A percentile compares a stretch with the other conserved stretches of the same genome.
These are phyloP conservation scores for Phytophthora kernoviae DNA, from an alignment of 352 stramenopile genomes.

Conservation along the genomic window DNA sequence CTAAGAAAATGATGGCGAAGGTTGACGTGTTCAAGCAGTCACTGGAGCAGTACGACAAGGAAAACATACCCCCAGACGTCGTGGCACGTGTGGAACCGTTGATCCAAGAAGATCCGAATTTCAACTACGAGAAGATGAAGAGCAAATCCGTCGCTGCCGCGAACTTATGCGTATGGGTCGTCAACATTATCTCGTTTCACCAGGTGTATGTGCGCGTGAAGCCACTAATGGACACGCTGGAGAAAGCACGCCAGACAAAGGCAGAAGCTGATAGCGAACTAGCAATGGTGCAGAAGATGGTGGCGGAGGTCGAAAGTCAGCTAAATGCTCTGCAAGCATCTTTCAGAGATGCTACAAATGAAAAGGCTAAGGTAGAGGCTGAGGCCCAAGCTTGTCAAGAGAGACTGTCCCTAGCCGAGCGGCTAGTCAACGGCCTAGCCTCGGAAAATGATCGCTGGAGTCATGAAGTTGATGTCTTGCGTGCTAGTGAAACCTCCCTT, in stretches of 20 bases:
- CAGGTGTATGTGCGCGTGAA: constrained; percentile 95
- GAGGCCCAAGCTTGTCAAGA: constrained; percentile 89
- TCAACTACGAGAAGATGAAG: constrained; percentile 95
- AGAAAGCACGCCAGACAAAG: constrained; percentile 80
- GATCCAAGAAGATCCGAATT: constrained; percentile 90
- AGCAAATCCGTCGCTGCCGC: constrained; percentile 90
- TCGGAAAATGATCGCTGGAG: constrained; percentile 92
- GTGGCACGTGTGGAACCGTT: constrained; percentile 82
- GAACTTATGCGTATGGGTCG: constrained; percentile 93
- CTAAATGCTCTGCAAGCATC: constrained; percentile 78
- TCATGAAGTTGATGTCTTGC: constrained; percentile 85
- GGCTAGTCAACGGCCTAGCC: constrained; percentile 87
- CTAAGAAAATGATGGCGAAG: constrained; percentile 97
- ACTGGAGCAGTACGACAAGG: constrained; percentile 91
- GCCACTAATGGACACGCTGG: constrained; percentile 92
- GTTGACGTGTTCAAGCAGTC: constrained; percentile 92
- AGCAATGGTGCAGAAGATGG: constrained; percentile 77
- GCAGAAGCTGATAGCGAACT: constrained; percentile 82
- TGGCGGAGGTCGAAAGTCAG: constrained; percentile 84
- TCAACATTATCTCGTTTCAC: constrained; percentile 94
- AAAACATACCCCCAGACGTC: constrained; percentile 91
- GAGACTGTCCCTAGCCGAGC: constrained; percentile 84
- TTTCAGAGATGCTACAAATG: constrained; percentile 88
- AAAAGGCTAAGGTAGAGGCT: constrained; percentile 90
- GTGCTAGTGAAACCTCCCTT: constrained; percentile 68